Evolutionary conservation across 2,329 filamentous ascomycete species (phyloP).

Genomic region (Fonsecaea pedrosoi): DNA sequence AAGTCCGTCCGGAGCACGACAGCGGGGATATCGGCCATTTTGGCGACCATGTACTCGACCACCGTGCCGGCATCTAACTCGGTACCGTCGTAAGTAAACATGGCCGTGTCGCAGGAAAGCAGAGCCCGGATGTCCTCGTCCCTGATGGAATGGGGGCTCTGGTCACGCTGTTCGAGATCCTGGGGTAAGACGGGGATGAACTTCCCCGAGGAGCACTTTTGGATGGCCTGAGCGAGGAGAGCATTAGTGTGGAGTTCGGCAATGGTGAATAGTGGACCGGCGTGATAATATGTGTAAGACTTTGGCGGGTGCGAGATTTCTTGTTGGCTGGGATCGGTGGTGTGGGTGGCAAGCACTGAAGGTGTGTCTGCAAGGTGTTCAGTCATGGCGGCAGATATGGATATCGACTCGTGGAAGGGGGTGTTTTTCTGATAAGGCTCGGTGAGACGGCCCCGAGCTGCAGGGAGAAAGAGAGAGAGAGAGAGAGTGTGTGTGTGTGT

Average conservation of each 20-base stretch:
- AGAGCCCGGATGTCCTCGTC: slow-evolving; percentile 39
- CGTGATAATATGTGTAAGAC: slow-evolving; percentile 41
- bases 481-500: no score
- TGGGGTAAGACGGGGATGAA: slow-evolving; percentile 40
- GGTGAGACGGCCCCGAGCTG: background rate
- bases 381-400: background rate
- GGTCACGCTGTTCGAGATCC: slow-evolving; percentile 39
- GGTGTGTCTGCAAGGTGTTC: background rate
- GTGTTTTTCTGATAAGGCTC: background rate
- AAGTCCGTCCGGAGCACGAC: slow-evolving; percentile 41
- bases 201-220: slow-evolving; percentile 30
- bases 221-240: slow-evolving; percentile 35
- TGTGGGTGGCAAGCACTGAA: slow-evolving; percentile 30
- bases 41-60: slow-evolving; percentile 41
- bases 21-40: slow-evolving; percentile 40
- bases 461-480: no score
- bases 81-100: slow-evolving; percentile 40
- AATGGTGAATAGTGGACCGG: slow-evolving; percentile 40
- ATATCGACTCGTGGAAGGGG: background rate
- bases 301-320: slow-evolving; percentile 24
- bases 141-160: slow-evolving; percentile 38
- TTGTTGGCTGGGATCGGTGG: slow-evolving; percentile 14
- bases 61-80: slow-evolving; percentile 41
- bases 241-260: slow-evolving; percentile 40
- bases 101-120: slow-evolving; percentile 38